Evolutionary conservation across 2,329 filamentous ascomycete species (phyloP).

Genomic region (Ceratocystis ficicola): DNA sequence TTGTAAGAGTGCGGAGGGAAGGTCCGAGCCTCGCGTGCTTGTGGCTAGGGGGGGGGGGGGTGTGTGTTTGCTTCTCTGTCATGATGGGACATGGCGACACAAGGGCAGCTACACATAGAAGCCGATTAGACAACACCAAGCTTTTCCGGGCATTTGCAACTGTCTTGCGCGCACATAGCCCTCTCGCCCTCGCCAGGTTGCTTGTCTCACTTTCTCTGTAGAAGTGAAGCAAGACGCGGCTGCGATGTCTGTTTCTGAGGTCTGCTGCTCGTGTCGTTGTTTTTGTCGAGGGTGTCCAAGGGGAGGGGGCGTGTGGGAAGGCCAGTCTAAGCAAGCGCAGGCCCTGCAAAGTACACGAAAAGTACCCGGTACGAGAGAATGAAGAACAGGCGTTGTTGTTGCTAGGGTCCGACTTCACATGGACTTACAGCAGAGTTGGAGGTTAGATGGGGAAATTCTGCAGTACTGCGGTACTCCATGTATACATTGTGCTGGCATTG

Average conservation of each 20-base stretch:
- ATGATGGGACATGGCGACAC: too few relatives aligned
- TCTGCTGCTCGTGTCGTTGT: background rate
- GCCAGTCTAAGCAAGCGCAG: background rate
- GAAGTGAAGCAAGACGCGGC: background rate
- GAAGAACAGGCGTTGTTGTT: background rate
- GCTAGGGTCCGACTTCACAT: conserved; percentile 7
- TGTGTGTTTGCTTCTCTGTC: too few relatives aligned
- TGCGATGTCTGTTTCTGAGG: background rate
- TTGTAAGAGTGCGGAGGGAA: too few relatives aligned
- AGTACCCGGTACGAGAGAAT: conserved; percentile 11
- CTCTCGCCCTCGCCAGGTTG: background rate
- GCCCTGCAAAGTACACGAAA: conserved; percentile 15
- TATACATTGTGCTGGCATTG: background rate
- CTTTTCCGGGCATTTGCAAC: background rate
- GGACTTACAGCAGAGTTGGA: conserved; percentile 2
- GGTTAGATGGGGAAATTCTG: background rate
- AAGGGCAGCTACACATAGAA: too few relatives aligned
- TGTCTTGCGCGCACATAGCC: background rate
- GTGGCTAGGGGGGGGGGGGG: too few relatives aligned
- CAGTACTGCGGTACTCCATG: background rate
- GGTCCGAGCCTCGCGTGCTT: too few relatives aligned
- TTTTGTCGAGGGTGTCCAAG: background rate
- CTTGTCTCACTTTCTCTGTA: background rate
- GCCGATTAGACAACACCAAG: background rate
- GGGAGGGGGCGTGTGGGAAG: background rate